Evolutionary conservation across 495 filamentous ascomycete species (phyloP).

Genomic region (Penicillium riverlandense): DNA sequence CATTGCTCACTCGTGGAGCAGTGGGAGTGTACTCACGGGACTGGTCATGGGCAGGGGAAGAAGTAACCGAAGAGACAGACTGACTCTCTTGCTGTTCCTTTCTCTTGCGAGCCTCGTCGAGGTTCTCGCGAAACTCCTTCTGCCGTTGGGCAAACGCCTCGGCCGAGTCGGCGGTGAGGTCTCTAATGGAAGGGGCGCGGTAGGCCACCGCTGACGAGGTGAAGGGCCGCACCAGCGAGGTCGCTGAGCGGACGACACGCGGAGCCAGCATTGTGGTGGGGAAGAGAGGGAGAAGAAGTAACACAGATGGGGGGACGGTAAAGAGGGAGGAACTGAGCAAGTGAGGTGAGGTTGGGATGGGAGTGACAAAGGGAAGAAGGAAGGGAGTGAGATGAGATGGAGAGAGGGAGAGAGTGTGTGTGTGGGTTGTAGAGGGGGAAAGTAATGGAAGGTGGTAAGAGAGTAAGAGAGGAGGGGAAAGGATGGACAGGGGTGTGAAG

Average conservation of each 20-base stretch:
- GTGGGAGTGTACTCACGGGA: conserved; percentile 48
- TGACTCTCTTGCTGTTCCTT: conserved; percentile 82
- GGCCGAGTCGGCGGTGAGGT: conserved; percentile 67
- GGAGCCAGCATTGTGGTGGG: conserved; percentile 38
- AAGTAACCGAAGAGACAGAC: conserved; percentile 45
- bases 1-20: conserved; percentile 51
- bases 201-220: conserved; percentile 46
- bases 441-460: not conserved
- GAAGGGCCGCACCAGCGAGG: conserved; percentile 52
- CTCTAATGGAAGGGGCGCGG: conserved; percentile 71
- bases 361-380: conserved; percentile 8
- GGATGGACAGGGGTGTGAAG: conserved; percentile 6
- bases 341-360: conserved; percentile 5
- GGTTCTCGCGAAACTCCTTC: conserved; percentile 76
- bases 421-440: not conserved
- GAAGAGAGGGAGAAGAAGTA: not conserved
- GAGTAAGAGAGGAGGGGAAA: conserved; percentile 2
- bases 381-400: not conserved
- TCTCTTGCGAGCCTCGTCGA: conserved; percentile 64
- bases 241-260: conserved; percentile 41
- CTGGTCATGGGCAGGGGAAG: conserved; percentile 7
- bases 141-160: conserved; percentile 72
- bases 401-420: not conserved
- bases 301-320: too few species aligned
- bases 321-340: not conserved